phyloP scores from a whole-genome alignment of 805 yeast species.

The Starmerella scarabaei region DNA sequence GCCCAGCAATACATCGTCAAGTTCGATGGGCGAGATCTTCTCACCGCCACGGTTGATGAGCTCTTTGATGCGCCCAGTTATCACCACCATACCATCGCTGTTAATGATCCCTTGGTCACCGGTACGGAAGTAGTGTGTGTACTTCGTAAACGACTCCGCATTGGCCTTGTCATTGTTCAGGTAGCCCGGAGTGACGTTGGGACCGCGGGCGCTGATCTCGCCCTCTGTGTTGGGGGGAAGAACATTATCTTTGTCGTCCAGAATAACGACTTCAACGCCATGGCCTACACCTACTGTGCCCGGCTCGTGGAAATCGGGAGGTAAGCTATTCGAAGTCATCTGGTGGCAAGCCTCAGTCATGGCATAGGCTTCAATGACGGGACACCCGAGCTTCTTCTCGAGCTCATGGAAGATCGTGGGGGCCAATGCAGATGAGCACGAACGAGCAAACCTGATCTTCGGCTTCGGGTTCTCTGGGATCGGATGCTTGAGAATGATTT shows the following conservation, averaged over 20 bases:
- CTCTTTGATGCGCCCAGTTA: constrained; percentile 64
- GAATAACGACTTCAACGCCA: constrained; percentile 49
- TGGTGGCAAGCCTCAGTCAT: constrained; percentile 78
- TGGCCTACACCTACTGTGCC: constrained; percentile 66
- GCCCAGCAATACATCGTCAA: constrained; percentile 47
- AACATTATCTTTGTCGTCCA: constrained; percentile 38
- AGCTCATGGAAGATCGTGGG: constrained; percentile 48
- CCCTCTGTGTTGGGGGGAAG: constrained; percentile 45
- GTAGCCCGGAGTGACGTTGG: constrained; percentile 59
- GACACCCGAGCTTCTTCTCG: constrained; percentile 47
- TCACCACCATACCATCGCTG: constrained; percentile 42
- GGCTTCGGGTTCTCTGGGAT: constrained; percentile 39
- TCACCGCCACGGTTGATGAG: constrained; percentile 69
- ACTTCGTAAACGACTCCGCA: constrained; percentile 48
- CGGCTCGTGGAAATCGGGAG: constrained; percentile 51
- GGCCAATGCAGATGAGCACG: constrained; percentile 61
- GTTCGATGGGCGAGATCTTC: constrained; percentile 60
- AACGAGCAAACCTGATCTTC: constrained; percentile 50
- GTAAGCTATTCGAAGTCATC: constrained; percentile 58
- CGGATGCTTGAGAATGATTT: constrained; percentile 43
- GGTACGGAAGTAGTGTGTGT: constrained; percentile 47
- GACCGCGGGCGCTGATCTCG: constrained; percentile 56
- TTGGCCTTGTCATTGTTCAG: constrained; percentile 62
- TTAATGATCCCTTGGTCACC: constrained; percentile 65
- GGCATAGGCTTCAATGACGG: constrained; percentile 65